Percentiles rank a stretch among this genome's conserved stretches.
Evolutionary conservation across 768 basidiomycete species (phyloP).

Genomic region (Exidia glandulosa): DNA sequence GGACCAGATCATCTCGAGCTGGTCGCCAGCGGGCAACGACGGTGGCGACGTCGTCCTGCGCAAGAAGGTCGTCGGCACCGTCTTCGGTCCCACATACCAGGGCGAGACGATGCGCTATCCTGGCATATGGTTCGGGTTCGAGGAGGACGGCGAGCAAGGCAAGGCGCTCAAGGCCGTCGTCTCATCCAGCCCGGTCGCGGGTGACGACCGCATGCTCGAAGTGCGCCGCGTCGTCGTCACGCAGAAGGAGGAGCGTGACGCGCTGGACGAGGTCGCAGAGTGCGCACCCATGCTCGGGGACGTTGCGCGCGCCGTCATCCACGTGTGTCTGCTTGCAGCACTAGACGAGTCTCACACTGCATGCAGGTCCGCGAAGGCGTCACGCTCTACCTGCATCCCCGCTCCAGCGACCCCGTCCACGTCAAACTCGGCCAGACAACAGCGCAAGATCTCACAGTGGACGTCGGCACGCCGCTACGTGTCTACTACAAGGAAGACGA

Average conservation of each 20-base stretch:
- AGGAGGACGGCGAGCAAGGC: slow-evolving; percentile 46
- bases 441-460: slow-evolving; percentile 68
- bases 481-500: slow-evolving; percentile 84
- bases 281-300: slow-evolving; percentile 64
- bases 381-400: slow-evolving; percentile 55
- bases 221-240: slow-evolving; percentile 65
- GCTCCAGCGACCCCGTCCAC: slow-evolving; percentile 38
- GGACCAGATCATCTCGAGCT: slow-evolving; percentile 40
- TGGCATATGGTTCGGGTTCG: slow-evolving; percentile 75
- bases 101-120: slow-evolving; percentile 71
- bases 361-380: slow-evolving; percentile 64
- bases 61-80: slow-evolving; percentile 53
- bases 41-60: slow-evolving; percentile 28
- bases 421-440: slow-evolving; percentile 65
- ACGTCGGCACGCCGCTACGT: slow-evolving; percentile 67
- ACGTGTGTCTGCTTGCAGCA: slow-evolving; percentile 29
- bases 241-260: slow-evolving; percentile 56
- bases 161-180: slow-evolving; percentile 37
- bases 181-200: slow-evolving; percentile 12
- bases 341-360: not conserved
- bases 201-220: slow-evolving; percentile 61
- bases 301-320: slow-evolving; percentile 52
- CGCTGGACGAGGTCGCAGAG: slow-evolving; percentile 60
- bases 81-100: slow-evolving; percentile 77
- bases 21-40: slow-evolving; percentile 43